A percentile compares a stretch with the other conserved stretches of the same genome.
phyloP scores from a whole-genome alignment of 1,139 yeast species.

The Blastobotrys illinoisensis region DNA sequence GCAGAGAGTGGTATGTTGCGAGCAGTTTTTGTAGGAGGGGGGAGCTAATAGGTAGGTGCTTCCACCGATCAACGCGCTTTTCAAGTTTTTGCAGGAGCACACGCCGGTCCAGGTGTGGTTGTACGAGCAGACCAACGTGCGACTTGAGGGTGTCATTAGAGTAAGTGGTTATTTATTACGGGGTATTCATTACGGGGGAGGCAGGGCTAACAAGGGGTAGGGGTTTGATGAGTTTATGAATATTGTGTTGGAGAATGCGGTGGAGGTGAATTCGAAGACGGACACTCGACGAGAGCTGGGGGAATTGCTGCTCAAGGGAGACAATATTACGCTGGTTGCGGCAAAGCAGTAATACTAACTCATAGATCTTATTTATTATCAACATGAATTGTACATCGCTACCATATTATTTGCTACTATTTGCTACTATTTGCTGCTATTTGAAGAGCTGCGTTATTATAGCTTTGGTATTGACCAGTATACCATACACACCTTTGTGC shows the following conservation, averaged over 20 bases:
- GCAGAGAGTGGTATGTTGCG: conserved; percentile 35
- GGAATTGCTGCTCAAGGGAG: conserved; percentile 80
- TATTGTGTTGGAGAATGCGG: conserved; percentile 84
- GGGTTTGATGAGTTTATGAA: conserved; percentile 99
- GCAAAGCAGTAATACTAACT: conserved; percentile 3
- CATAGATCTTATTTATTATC: conserved; percentile 1
- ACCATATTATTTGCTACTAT: no score
- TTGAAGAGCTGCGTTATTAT: no score
- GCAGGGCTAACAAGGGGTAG: conserved; percentile 21
- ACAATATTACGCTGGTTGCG: conserved; percentile 80
- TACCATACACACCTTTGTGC: no score
- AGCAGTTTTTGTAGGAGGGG: neutral
- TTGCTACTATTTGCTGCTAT: no score
- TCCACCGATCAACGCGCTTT: conserved; percentile 89
- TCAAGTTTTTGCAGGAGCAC: conserved; percentile 80
- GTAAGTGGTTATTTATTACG: conserved; percentile 25
- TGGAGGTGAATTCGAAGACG: conserved; percentile 49
- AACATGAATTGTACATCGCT: no score
- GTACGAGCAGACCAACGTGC: conserved; percentile 70
- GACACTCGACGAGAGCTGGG: conserved; percentile 41
- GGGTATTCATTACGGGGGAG: neutral
- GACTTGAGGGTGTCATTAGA: conserved; percentile 75
- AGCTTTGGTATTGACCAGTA: no score
- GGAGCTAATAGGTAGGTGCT: conserved; percentile 40
- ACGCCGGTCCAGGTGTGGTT: conserved; percentile 79